phyloP scores from a whole-genome alignment of 495 filamentous ascomycete genomes.

The Chlorociboria aeruginascens region DNA sequence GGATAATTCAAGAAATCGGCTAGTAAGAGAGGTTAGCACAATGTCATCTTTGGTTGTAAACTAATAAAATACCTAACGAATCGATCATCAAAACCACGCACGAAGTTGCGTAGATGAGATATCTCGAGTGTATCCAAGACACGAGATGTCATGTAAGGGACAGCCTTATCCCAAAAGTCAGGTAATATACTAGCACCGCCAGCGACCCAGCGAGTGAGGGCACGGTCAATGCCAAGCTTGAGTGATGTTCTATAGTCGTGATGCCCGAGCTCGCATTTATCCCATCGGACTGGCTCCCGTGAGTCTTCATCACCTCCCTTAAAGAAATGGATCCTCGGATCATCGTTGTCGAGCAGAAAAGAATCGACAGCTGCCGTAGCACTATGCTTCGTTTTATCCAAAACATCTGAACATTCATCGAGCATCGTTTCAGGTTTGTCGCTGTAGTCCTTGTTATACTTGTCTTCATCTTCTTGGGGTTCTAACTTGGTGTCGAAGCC shows the following conservation, averaged over 20 bases:
- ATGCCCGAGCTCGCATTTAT: conserved; percentile 43
- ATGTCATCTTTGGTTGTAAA: not conserved
- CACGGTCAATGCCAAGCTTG: conserved; percentile 37
- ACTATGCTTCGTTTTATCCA: conserved; percentile 36
- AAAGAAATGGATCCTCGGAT: conserved; percentile 31
- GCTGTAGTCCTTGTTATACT: not conserved
- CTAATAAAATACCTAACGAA: conserved; percentile 46
- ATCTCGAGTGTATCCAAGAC: conserved; percentile 61
- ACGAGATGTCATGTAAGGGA: conserved; percentile 29
- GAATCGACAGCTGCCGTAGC: conserved; percentile 52
- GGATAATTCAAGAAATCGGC: conserved; percentile 52
- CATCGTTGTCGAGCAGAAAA: conserved; percentile 38
- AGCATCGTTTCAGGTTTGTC: not conserved
- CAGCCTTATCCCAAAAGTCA: conserved; percentile 27
- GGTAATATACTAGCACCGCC: conserved; percentile 35
- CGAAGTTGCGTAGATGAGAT: conserved; percentile 34
- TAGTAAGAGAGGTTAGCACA: conserved; percentile 16
- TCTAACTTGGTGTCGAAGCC: too few species aligned
- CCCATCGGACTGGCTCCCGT: conserved; percentile 37
- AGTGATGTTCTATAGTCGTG: conserved; percentile 32
- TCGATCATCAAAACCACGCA: conserved; percentile 39
- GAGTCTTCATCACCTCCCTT: conserved; percentile 1
- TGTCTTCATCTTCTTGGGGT: not conserved
- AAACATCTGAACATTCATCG: conserved; percentile 24
- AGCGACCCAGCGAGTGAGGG: conserved; percentile 45